Evolutionary conservation across 1,284 basidiomycete genomes (phyloP).

Genomic region (Cutaneotrichosporon sp.): DNA sequence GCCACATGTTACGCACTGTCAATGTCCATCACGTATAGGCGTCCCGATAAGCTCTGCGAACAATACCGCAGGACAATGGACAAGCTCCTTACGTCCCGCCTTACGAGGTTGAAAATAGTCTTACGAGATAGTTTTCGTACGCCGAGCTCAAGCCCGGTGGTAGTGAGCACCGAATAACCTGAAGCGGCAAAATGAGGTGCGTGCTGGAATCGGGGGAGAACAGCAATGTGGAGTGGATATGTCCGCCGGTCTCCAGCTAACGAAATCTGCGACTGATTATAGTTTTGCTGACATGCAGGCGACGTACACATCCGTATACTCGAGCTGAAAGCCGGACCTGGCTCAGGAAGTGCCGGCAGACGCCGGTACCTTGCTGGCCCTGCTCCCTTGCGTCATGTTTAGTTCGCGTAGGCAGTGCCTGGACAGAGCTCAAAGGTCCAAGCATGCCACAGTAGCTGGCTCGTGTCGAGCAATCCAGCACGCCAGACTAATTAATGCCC

Average conservation of each 20-base stretch:
- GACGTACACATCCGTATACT: not conserved
- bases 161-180: not conserved
- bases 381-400: not conserved
- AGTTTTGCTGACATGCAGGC: too few relatives aligned
- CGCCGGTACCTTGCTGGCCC: slow-evolving; percentile 1
- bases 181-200: not conserved
- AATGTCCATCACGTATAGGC: not conserved
- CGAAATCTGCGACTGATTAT: too few relatives aligned
- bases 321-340: not conserved
- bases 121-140: not conserved
- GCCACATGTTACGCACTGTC: not conserved
- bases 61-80: not conserved
- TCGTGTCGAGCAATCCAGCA: not conserved
- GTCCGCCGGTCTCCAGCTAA: not conserved
- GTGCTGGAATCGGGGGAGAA: not conserved
- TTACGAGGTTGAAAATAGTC: not conserved
- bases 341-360: not conserved
- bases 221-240: not conserved
- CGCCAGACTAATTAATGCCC: not conserved
- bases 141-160: not conserved
- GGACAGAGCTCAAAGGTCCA: not conserved
- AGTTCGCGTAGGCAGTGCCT: not conserved
- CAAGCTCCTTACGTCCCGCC: not conserved
- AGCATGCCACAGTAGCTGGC: not conserved
- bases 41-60: not conserved